Conservation (phyloP, 2,329 filamentous ascomycete species). For the Coniella vitis region DNA sequence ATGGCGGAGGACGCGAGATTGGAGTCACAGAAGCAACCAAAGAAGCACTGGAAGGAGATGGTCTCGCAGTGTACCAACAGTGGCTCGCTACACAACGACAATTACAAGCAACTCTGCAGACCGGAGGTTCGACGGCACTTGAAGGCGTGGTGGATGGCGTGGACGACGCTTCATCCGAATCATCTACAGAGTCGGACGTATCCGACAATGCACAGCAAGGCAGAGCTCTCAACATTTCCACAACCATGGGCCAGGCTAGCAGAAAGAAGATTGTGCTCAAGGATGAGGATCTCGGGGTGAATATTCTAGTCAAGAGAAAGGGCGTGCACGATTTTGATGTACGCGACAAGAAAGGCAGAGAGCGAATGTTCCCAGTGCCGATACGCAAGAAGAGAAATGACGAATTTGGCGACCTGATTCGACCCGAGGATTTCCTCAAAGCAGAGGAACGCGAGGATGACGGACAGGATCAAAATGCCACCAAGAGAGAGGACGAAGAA, state of each 20-base stretch:
- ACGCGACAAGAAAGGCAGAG: slow-evolving; percentile 81
- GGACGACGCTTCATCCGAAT: slow-evolving; percentile 80
- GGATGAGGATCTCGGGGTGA: slow-evolving; percentile 87
- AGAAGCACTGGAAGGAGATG: slow-evolving; percentile 64
- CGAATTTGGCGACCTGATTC: slow-evolving; percentile 90
- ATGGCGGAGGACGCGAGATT: slow-evolving; percentile 56
- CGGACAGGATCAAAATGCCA: slow-evolving; percentile 51
- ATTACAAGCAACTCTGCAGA: slow-evolving; percentile 72
- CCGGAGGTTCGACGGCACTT: slow-evolving; percentile 58
- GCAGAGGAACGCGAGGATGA: slow-evolving; percentile 85
- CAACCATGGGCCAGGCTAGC: slow-evolving; percentile 74
- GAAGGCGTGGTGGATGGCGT: slow-evolving; percentile 67
- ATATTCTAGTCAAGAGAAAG: slow-evolving; percentile 80
- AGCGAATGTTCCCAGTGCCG: slow-evolving; percentile 85
- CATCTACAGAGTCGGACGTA: slow-evolving; percentile 79
- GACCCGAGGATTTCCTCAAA: slow-evolving; percentile 86
- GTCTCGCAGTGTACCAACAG: slow-evolving; percentile 79
- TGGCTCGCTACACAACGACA: slow-evolving; percentile 86
- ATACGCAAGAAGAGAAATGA: slow-evolving; percentile 68
- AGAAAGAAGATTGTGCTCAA: slow-evolving; percentile 80
- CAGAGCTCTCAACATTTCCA: slow-evolving; percentile 81
- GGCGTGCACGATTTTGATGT: slow-evolving; percentile 93
- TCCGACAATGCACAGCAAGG: slow-evolving; percentile 88
- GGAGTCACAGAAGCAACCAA: slow-evolving; percentile 55
- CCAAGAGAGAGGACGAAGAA: slow-evolving; percentile 46